Evolutionary conservation across 495 filamentous ascomycete genomes (phyloP).

Genomic region (Astrothelium macrocarpum): DNA sequence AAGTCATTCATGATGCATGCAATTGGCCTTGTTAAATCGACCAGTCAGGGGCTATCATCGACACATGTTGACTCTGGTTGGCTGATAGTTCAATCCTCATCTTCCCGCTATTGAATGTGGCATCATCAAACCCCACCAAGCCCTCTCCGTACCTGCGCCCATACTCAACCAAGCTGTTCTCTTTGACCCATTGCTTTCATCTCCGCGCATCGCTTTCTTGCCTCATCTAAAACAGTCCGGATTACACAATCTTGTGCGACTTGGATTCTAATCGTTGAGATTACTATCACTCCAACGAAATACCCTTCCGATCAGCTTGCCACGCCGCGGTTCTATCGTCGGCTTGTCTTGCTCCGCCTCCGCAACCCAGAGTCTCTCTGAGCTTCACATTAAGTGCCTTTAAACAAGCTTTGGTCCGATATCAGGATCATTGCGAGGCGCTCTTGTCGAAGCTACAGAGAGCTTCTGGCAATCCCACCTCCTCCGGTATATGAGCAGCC

Average conservation of each 20-base stretch:
- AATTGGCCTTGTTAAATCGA: neutral
- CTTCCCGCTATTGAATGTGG: neutral
- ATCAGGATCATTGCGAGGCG: slow-evolving; percentile 79
- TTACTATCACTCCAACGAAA: neutral
- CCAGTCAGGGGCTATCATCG: neutral
- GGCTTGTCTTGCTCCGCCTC: neutral
- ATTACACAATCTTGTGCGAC: neutral
- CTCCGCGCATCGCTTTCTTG: neutral
- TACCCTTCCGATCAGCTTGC: neutral
- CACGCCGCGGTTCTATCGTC: neutral
- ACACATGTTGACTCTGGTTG: neutral
- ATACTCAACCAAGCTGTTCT: neutral
- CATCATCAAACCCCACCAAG: slow-evolving; percentile 1
- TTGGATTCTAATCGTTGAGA: neutral
- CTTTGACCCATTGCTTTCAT: neutral
- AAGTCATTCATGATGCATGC: neutral
- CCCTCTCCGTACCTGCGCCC: neutral
- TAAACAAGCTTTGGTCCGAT: slow-evolving; percentile 80
- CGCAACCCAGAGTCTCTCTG: neutral
- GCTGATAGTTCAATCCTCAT: neutral
- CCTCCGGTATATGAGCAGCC: slow-evolving; percentile 78
- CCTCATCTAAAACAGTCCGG: neutral
- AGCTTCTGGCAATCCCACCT: slow-evolving; percentile 38
- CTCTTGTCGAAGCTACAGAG: slow-evolving; percentile 53
- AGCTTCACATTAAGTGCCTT: slow-evolving; percentile 41